These are phyloP conservation scores for Penicillium angulare DNA, from an alignment of 495 filamentous ascomycete species.

Conservation along the genomic window DNA sequence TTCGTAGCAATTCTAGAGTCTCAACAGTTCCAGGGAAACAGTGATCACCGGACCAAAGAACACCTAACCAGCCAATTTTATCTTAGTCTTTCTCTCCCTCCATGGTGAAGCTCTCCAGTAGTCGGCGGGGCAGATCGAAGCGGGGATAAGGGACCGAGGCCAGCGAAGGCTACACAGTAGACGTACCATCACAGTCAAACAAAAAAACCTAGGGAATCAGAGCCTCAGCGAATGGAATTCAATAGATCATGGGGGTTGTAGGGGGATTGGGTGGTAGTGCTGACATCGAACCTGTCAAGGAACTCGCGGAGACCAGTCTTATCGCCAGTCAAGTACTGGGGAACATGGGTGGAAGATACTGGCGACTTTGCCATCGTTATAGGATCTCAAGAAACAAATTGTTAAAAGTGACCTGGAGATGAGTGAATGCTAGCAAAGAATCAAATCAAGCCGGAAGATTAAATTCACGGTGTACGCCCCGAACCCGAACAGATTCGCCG, in stretches of 20 bases:
- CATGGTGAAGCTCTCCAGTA: no score
- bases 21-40: conserved; percentile 80
- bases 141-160: conserved; percentile 11
- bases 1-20: conserved; percentile 75
- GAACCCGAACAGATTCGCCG: conserved; percentile 17
- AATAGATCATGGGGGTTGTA: not conserved
- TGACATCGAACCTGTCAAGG: conserved; percentile 85
- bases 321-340: conserved; percentile 81
- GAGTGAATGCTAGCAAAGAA: not conserved
- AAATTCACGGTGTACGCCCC: conserved; percentile 13
- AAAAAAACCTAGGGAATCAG: conserved; percentile 68
- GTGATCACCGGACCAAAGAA: conserved; percentile 93
- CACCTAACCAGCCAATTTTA: conserved; percentile 58
- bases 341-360: conserved; percentile 30
- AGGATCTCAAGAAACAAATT: not conserved
- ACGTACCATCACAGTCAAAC: conserved; percentile 94
- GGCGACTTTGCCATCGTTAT: conserved; percentile 20
- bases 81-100: no score
- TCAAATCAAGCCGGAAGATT: not conserved
- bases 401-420: not conserved
- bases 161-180: not conserved
- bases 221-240: conserved; percentile 3
- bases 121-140: no score
- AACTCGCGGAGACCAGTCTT: conserved; percentile 72
- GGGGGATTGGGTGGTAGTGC: conserved; percentile 30